These are phyloP conservation scores for Mortierella sp. DNA, from an alignment of 371 early-diverging fungal genomes.

Conservation along the genomic window DNA sequence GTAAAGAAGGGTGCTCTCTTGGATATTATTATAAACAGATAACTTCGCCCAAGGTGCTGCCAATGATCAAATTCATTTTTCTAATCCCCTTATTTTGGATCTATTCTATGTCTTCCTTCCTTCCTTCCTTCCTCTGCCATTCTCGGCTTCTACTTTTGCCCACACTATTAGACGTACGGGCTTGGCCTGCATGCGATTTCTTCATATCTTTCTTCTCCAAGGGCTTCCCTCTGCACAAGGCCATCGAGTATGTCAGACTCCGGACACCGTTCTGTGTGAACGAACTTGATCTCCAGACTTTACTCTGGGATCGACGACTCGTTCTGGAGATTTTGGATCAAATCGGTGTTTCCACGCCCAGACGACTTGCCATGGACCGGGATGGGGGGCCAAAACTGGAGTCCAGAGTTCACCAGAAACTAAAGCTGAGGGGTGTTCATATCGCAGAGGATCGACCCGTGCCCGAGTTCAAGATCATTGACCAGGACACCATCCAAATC, in stretches of 20 bases:
- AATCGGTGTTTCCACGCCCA: conserved; percentile 90
- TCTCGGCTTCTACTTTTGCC: no score
- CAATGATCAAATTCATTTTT: no score
- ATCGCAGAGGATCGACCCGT: conserved; percentile 53
- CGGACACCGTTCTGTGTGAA: conserved; percentile 93
- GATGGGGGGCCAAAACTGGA: conserved; percentile 78
- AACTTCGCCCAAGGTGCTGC: no score
- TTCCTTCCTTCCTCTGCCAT: neutral
- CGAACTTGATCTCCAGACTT: conserved; percentile 89
- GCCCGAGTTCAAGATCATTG: conserved; percentile 63
- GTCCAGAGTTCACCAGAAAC: conserved; percentile 58
- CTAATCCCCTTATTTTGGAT: neutral
- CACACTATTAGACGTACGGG: conserved; percentile 70
- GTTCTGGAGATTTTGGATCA: conserved; percentile 89
- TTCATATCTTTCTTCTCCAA: conserved; percentile 96
- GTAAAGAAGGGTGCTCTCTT: no score
- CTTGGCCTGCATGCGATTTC: conserved; percentile 98
- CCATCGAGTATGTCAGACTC: conserved; percentile 87
- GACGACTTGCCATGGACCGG: conserved; percentile 78
- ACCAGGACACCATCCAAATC: conserved; percentile 81
- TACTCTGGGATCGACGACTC: conserved; percentile 93
- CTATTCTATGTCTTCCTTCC: neutral
- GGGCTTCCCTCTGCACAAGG: conserved; percentile 96
- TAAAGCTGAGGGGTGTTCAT: conserved; percentile 62
- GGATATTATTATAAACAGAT: no score